phyloP scores from a whole-genome alignment of 306 rosid genomes.

The Trichosanthes truncata region DNA sequence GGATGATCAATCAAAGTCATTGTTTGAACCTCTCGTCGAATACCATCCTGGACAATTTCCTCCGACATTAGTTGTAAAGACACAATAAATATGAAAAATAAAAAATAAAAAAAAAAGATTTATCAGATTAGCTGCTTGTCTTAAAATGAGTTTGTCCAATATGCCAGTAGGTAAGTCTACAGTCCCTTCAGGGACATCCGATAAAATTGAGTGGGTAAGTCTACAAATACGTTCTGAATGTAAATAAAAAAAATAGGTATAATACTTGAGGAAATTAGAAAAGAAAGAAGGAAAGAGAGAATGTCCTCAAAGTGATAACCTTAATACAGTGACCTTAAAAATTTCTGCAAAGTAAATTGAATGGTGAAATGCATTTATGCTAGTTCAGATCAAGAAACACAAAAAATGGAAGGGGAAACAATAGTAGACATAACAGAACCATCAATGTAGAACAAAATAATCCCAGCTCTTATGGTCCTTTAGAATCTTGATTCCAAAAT shows the following conservation, averaged over 20 bases:
- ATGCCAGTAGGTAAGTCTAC: background rate
- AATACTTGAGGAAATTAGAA: background rate
- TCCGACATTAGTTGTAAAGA: background rate
- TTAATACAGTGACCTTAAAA: background rate
- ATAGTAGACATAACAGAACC: background rate
- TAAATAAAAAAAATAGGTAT: background rate
- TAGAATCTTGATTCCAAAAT: background rate
- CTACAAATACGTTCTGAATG: background rate
- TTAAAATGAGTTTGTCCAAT: background rate
- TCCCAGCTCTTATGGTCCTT: background rate
- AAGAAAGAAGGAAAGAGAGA: background rate
- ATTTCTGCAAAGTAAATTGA: background rate
- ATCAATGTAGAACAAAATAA: background rate
- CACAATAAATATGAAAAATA: background rate
- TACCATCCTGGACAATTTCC: slow-evolving; percentile 59
- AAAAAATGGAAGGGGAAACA: background rate
- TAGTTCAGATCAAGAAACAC: background rate
- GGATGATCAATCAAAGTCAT: slow-evolving; percentile 84
- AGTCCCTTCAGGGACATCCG: background rate
- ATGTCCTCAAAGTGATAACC: background rate
- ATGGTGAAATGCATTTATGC: background rate
- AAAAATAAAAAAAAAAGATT: background rate
- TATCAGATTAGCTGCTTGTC: background rate
- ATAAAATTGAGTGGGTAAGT: background rate
- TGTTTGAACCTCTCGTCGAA: slow-evolving; percentile 77